A percentile compares a stretch with the other conserved stretches of the same genome.
These are phyloP conservation scores for Cercospora sp. DNA, from an alignment of 2,329 filamentous ascomycete species.

Conservation along the genomic window DNA sequence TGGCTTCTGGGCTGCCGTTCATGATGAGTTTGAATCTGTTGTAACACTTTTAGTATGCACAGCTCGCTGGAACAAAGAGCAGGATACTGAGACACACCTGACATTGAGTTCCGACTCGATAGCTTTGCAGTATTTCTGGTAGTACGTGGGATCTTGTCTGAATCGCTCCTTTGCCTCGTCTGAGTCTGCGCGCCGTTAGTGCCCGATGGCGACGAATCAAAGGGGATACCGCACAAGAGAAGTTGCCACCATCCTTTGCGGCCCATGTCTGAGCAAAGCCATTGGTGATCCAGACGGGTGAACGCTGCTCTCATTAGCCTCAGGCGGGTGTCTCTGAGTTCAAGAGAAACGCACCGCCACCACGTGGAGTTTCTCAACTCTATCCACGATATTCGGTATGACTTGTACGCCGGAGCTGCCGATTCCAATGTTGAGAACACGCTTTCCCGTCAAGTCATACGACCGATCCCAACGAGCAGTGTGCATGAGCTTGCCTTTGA, in stretches of 20 bases:
- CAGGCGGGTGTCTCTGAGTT: neutral
- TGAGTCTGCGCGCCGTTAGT: neutral
- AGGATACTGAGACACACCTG: neutral
- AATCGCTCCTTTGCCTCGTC: neutral
- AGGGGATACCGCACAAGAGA: neutral
- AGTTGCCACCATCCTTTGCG: neutral
- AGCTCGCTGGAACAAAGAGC: neutral
- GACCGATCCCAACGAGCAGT: neutral
- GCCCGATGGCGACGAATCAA: neutral
- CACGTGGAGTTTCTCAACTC: neutral
- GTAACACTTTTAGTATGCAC: neutral
- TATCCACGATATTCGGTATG: neutral
- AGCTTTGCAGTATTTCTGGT: neutral
- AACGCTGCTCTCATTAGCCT: neutral
- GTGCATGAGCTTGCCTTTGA: neutral
- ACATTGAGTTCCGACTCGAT: neutral
- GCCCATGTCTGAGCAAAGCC: neutral
- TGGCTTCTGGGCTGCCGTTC: neutral
- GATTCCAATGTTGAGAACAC: neutral
- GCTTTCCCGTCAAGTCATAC: neutral
- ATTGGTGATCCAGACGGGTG: neutral
- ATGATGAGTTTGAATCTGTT: neutral
- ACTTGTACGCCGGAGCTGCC: neutral
- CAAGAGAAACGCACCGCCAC: neutral
- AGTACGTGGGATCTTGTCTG: neutral